phyloP scores from a whole-genome alignment of 2,329 filamentous ascomycete species.

The Paraphoma sp. region DNA sequence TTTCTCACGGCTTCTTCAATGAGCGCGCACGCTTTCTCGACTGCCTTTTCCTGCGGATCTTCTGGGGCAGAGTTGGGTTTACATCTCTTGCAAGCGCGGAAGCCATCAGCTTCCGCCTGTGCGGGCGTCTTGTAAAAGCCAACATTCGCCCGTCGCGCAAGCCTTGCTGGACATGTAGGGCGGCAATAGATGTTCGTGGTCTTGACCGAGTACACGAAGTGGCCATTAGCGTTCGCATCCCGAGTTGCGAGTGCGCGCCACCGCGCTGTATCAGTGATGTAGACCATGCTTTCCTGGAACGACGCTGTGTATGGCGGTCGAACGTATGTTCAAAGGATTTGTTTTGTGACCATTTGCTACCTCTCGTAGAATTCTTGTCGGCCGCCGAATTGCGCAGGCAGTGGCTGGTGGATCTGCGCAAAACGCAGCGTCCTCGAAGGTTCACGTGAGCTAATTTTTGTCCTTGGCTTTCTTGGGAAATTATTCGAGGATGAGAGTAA shows the following conservation, averaged over 20 bases:
- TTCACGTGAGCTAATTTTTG: no score
- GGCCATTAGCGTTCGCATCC: conserved; percentile 50
- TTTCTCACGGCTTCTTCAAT: conserved; percentile 33
- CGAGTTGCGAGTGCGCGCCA: conserved; percentile 54
- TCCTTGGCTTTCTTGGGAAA: no score
- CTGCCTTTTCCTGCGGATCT: conserved; percentile 54
- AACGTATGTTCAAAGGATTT: no score
- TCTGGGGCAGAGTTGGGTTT: conserved; percentile 51
- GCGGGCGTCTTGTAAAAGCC: conserved; percentile 58
- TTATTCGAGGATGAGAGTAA: no score
- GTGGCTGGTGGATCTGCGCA: no score
- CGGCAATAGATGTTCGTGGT: conserved; percentile 67
- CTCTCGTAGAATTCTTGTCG: neutral
- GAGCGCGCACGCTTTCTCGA: conserved; percentile 47
- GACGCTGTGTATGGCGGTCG: no score
- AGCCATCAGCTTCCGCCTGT: conserved; percentile 59
- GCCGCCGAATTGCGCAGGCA: no score
- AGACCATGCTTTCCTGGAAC: conserved; percentile 28
- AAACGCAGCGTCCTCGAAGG: no score
- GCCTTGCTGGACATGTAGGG: conserved; percentile 65
- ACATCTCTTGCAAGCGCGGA: conserved; percentile 66
- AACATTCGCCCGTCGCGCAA: conserved; percentile 64
- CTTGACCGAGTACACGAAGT: conserved; percentile 64
- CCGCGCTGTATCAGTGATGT: conserved; percentile 39
- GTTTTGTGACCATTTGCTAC: neutral